Percentiles rank a stretch among this genome's conserved stretches.
phyloP scores from a whole-genome alignment of 2,329 filamentous ascomycete genomes.

The Sporothrix brasiliensis region DNA sequence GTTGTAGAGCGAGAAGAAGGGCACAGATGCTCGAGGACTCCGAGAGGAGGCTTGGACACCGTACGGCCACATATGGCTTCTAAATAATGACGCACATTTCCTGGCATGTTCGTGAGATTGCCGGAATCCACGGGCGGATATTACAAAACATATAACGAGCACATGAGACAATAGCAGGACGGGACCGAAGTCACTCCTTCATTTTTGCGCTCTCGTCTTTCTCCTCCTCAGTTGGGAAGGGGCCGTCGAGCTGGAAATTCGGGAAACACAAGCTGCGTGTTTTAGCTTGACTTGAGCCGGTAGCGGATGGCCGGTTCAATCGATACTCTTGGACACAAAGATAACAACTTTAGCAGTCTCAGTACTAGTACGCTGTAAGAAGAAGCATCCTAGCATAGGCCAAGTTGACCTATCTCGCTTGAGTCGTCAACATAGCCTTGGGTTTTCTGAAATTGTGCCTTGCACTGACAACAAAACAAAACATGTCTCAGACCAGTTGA shows the following conservation, averaged over 20 bases:
- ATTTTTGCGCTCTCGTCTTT: not conserved
- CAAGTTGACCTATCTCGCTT: too few species aligned
- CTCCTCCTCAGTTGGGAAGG: not conserved
- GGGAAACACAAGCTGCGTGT: not conserved
- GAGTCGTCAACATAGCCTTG: not conserved
- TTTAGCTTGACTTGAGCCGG: constrained; percentile 4
- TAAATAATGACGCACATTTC: not conserved
- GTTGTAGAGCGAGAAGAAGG: not conserved
- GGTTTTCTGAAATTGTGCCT: not conserved
- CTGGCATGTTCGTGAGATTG: constrained; percentile 8
- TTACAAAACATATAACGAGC: constrained; percentile 16
- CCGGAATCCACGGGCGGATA: constrained; percentile 18
- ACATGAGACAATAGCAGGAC: constrained; percentile 18
- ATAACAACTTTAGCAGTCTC: not conserved
- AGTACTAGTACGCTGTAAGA: not conserved
- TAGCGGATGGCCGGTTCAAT: not conserved
- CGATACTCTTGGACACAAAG: not conserved
- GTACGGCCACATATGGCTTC: not conserved
- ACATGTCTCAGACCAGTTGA: not conserved
- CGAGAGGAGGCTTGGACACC: not conserved
- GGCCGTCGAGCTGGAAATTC: not conserved
- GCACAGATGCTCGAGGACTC: not conserved
- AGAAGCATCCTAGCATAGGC: not conserved
- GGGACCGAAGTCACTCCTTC: not conserved
- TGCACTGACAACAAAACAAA: not conserved